Evolutionary conservation across 179 eudicot genomes (phyloP).

Genomic region (Beta lomatogona): DNA sequence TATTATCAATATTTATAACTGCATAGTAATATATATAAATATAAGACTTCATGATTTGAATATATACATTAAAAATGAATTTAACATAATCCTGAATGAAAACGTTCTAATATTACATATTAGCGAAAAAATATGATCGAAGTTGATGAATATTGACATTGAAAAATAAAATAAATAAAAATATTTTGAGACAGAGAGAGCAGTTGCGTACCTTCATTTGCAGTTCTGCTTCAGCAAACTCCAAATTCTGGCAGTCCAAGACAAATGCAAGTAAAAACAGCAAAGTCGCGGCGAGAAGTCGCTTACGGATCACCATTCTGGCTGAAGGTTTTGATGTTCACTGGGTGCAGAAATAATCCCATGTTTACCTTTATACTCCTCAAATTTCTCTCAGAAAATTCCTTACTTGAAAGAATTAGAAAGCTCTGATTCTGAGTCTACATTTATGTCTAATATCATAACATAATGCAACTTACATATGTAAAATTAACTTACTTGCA

Average conservation of each 20-base stretch:
- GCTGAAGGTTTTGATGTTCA: neutral
- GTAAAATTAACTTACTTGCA: slow-evolving; percentile 1
- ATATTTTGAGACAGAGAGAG: too few species aligned
- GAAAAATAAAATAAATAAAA: too few species aligned
- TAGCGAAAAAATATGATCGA: too few species aligned
- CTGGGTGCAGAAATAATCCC: neutral
- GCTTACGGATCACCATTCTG: slow-evolving; percentile 13
- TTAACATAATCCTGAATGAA: too few species aligned
- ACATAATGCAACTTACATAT: neutral
- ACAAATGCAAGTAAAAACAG: slow-evolving; percentile 14
- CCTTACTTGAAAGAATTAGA: slow-evolving; percentile 22
- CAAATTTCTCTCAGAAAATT: neutral
- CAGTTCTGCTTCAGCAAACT: slow-evolving; percentile 11
- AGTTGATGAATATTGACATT: too few species aligned
- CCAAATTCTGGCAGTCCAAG: slow-evolving; percentile 6
- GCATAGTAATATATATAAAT: too few species aligned
- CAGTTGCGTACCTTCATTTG: slow-evolving; percentile 16
- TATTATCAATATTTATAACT: too few species aligned
- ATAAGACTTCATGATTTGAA: too few species aligned
- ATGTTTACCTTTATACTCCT: neutral
- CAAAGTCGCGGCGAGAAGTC: neutral
- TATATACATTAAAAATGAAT: too few species aligned
- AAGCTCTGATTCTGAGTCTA: slow-evolving; percentile 13
- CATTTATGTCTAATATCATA: neutral
- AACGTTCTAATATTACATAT: too few species aligned